A percentile compares a stretch with the other conserved stretches of the same genome.
Evolutionary conservation across 2,329 filamentous ascomycete genomes (phyloP).

Genomic region (Neoascochyta sp.): DNA sequence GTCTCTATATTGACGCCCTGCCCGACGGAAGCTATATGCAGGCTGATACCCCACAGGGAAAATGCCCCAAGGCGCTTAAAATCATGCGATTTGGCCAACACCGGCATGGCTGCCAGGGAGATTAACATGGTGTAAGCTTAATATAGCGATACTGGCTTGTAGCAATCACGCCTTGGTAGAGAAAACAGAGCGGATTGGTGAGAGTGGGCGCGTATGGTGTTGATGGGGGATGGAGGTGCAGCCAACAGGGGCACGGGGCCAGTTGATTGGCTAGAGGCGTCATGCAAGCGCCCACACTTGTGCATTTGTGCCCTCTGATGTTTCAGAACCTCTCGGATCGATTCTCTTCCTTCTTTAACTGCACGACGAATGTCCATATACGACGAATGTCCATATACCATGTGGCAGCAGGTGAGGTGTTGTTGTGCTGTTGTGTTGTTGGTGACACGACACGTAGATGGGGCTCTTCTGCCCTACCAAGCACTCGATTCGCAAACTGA

Average conservation of each 20-base stretch:
- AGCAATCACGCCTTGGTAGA: slow-evolving; percentile 22
- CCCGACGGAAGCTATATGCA: slow-evolving; percentile 17
- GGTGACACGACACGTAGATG: no score
- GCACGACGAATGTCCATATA: slow-evolving; percentile 6
- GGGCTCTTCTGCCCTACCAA: no score
- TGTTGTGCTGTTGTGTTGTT: no score
- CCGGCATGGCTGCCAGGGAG: slow-evolving; percentile 2
- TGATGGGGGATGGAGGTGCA: slow-evolving; percentile 33
- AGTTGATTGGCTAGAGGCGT: slow-evolving; percentile 22
- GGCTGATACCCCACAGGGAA: slow-evolving; percentile 27
- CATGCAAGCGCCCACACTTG: slow-evolving; percentile 25
- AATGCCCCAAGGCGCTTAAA: slow-evolving; percentile 27
- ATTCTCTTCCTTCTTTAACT: slow-evolving; percentile 8
- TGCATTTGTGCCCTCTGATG: slow-evolving; percentile 23
- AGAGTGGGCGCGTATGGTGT: slow-evolving; percentile 33
- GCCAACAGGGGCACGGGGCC: slow-evolving; percentile 10
- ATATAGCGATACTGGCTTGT: slow-evolving; percentile 29
- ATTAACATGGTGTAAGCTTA: slow-evolving; percentile 20
- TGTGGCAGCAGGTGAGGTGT: no score
- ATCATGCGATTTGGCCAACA: slow-evolving; percentile 22
- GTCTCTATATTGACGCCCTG: slow-evolving; percentile 36
- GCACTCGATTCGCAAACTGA: no score
- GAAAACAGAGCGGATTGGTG: slow-evolving; percentile 30
- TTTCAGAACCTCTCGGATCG: slow-evolving; percentile 19
- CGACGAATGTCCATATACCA: no score